Evolutionary conservation across 164 flowering plant genomes (phyloP), one percentile per base, ranked within the genome.

Genomic region (Cinnamomum micranthum): DNA sequence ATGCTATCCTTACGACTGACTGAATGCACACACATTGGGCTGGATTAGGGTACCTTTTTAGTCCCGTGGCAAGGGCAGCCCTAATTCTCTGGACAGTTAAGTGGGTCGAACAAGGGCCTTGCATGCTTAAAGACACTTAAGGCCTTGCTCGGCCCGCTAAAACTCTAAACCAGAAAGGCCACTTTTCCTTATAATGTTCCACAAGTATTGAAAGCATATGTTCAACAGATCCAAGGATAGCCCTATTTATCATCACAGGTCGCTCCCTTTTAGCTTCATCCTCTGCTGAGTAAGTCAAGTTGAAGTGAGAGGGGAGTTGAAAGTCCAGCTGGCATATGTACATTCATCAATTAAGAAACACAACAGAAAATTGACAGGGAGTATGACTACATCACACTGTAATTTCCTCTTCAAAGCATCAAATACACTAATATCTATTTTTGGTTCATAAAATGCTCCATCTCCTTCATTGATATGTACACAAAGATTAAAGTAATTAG

Each of bases 401-500:
- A 90, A 94, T 76, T 94, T 96, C 82, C 99, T 92, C 73, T 88
- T 94, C 75, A 94, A 80, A 65, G 99, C 98, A 83, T 94, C 98
- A 76, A 96, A 92, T 64, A 96, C 97, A 77, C 91, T 87, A 76
- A 96, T 94, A 77, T 96, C 99, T 74, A 96, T 96, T 74, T 96
- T 96, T 63, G 99, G 99, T 71, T 98, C 99, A 82, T 96, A 96
- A 85, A 96, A 96, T 79, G 99, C 99, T 74, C 99, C 99, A 85
- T 96, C 98, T 55, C 88, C 99, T 86, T 92, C 97, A 83, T 96
- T 89, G 68, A 94, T 81, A 98, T 96, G 85, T 25, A 65, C 2
- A 71, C 51, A 4, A 47, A 25, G 31, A 50, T 25, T 66, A 13
- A 35, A n/a, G 47, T 25, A 59, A 64, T 67, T 12, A 51, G 33